A percentile compares a stretch with the other conserved stretches of the same genome.
phyloP scores from a whole-genome alignment of 129 eudicot genomes.

The Flaveria trinervia region DNA sequence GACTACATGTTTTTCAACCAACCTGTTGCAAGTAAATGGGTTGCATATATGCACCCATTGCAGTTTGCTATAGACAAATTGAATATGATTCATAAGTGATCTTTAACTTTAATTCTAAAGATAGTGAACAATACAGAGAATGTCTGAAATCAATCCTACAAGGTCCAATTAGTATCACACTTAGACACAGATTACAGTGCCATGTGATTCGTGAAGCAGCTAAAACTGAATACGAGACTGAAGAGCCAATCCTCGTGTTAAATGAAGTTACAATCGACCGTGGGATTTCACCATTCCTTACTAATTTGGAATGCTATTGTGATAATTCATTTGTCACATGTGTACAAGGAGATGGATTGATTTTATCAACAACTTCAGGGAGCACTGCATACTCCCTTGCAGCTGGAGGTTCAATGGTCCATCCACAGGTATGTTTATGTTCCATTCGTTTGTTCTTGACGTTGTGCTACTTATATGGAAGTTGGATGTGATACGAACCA shows the following conservation, averaged over 20 bases:
- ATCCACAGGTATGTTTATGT: conserved; percentile 73
- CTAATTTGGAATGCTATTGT: conserved; percentile 93
- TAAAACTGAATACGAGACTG: conserved; percentile 63
- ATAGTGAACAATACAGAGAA: conserved; percentile 80
- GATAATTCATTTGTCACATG: conserved; percentile 83
- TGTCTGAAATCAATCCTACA: conserved; percentile 63
- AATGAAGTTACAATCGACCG: conserved; percentile 98
- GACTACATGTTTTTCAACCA: background rate
- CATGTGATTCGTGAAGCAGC: conserved; percentile 78
- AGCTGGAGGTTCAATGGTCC: conserved; percentile 99
- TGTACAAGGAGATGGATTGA: conserved; percentile 96
- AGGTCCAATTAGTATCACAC: conserved; percentile 86
- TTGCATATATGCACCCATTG: background rate
- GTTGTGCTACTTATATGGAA: background rate
- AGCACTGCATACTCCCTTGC: conserved; percentile 99
- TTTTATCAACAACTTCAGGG: conserved; percentile 93
- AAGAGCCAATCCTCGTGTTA: conserved; percentile 79
- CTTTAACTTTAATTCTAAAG: conserved; percentile 55
- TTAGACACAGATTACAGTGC: conserved; percentile 88
- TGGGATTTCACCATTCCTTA: conserved; percentile 91
- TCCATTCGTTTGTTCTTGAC: conserved; percentile 12
- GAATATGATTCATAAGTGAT: conserved; percentile 22
- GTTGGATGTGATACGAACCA: background rate
- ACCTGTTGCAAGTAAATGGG: background rate
- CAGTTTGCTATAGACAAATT: background rate